Evolutionary conservation across 768 basidiomycete species (phyloP), one percentile per base, ranked within the genome.

Genomic region (Boletus rubescentipes): DNA sequence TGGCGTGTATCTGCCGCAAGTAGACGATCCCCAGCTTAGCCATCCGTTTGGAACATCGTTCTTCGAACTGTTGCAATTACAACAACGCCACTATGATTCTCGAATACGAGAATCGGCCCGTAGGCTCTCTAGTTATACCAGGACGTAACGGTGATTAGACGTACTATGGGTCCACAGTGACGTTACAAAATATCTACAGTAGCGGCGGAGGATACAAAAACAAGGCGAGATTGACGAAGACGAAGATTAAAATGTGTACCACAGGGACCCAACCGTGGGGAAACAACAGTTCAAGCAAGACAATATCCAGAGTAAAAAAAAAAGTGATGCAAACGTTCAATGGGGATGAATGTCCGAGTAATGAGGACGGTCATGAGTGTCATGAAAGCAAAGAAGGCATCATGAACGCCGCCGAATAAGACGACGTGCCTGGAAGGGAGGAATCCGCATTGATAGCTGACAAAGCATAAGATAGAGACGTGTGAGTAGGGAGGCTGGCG

Each of bases 11-110:
- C 81, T 87, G 26, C 80, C 89, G 0, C 86, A 93, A 48, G 75
- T 96, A 40, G 90, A 96, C 63, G 95, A 98, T 72, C 94, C 94
- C 44, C 87, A 92, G 63, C 74, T 93, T 30, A 82, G 81, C 62
- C 83, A 86, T 69, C 81, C 92, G 34, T 92, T 96, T 65, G 89
- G 85, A 44, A 86, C 91, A 31, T 89, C 83, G 41, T 87, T 93
- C 62, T 98, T 86, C 81, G 97, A 99, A 74, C 72, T 95, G 51
- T 73, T 86, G 57, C 70, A 87, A 54, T 78, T 91, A 46, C 75
- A 76, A 58, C 69, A 72, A 60, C 75, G 73, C 31, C 85, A 91
- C 68, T 81, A 77, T 67, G 89, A 95, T 71, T 72, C 78, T 62
- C 72, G 75, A 48, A 87, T 97, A 9, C 76, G 89, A 57, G 77